Evolutionary conservation across 164 flowering plant genomes (phyloP), one percentile per base, ranked within the genome.

Genomic region (Stephania cephalantha): DNA sequence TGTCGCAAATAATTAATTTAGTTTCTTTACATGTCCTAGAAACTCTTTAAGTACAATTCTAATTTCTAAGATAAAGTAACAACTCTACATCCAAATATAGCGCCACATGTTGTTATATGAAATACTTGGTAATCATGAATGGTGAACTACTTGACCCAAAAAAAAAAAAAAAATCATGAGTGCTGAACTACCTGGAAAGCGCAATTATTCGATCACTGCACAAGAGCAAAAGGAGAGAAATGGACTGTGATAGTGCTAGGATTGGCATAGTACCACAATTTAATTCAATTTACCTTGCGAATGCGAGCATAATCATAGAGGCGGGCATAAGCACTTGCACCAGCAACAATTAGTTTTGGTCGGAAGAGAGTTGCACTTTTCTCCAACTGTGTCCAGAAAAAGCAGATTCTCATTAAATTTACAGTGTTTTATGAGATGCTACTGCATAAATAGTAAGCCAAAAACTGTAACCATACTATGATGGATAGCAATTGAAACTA

Each of bases 301-400:
- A 95, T 92, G 6, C 90, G 91, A 18, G 83, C 97, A 86, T 95
- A 95, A 70, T 95, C 97, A 81, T 93, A 95, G 7, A 90, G 83
- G 44, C 98, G 99, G 69, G 99, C 94, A 87, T 95, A 95, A 73
- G 99, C 99, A 88, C 98, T 95, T 53, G 99, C 99, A 82, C 98
- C 98, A 81, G 99, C 98, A 79, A 93, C 95, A 44, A 96, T 94
- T 67, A 94, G 77, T 75, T 92, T 96, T 72, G 99, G 99, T 76
- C 99, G 83, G 85, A 89, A 95, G 31, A 96, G 93, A 18, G 87
- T 80, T 2, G 98, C 99, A 83, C 95, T 91, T 81, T 88, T 92
- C 87, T 96, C 99, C 87, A 96, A 46, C 97, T 93, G 90, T 69
- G 82, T 35, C 9, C 45, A 66, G 29, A 71, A 63, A 64, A 48